Percentiles rank a stretch among this genome's conserved stretches.
Evolutionary conservation across 108 stramenopile genomes (phyloP).

Genomic region (Skeletonema costatum): DNA sequence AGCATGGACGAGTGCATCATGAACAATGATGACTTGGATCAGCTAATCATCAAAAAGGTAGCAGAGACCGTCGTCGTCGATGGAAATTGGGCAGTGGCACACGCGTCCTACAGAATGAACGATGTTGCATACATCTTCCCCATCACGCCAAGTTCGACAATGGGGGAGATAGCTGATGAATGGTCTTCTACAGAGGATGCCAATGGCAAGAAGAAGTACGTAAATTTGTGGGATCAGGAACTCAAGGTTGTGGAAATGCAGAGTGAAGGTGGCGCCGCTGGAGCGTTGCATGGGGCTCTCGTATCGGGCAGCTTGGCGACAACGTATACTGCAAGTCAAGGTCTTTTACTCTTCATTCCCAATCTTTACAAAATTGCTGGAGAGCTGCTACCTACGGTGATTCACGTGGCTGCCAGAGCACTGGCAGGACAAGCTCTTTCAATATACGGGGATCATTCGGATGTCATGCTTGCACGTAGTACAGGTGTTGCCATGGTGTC

Average conservation of each 20-base stretch:
- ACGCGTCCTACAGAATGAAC: conserved; percentile 63
- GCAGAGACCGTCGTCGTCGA: background rate
- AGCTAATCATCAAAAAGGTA: background rate
- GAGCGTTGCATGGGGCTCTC: conserved; percentile 64
- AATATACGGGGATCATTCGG: conserved; percentile 69
- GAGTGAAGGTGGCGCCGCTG: conserved; percentile 63
- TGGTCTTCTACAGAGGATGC: conserved; percentile 50
- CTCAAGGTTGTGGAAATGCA: conserved; percentile 68
- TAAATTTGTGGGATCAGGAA: conserved; percentile 63
- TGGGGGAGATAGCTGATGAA: conserved; percentile 70
- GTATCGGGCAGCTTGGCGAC: conserved; percentile 62
- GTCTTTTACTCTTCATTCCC: conserved; percentile 62
- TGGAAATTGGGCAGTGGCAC: conserved; percentile 52
- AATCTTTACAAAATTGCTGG: conserved; percentile 74
- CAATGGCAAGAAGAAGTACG: conserved; percentile 38
- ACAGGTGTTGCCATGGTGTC: conserved; percentile 64
- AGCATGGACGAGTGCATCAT: background rate
- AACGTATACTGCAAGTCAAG: conserved; percentile 65
- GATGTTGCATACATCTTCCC: conserved; percentile 72
- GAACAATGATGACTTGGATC: background rate
- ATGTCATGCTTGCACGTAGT: conserved; percentile 65
- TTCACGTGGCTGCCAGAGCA: conserved; percentile 66
- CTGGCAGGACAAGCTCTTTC: conserved; percentile 63
- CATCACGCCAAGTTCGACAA: conserved; percentile 58
- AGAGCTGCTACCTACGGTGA: conserved; percentile 64